Percentiles rank a stretch among this genome's conserved stretches.
Conservation (phyloP, 768 basidiomycete genomes). For the Pholiota microspora region DNA sequence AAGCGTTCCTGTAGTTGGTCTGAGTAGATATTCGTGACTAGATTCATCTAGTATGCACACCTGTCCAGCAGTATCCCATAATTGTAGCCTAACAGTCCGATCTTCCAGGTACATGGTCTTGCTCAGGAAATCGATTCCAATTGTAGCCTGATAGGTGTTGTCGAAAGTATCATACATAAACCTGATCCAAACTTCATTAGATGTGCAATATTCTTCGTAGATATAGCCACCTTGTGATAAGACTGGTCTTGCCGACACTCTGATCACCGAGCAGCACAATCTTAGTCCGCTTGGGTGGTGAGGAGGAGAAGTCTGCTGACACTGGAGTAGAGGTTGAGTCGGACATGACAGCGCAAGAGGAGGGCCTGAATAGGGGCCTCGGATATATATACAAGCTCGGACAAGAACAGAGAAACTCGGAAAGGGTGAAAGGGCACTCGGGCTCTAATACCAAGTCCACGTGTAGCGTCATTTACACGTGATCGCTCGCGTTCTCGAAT, state of each 20-base stretch:
- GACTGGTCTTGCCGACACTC: slow-evolving; percentile 97
- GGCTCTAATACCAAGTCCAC: slow-evolving; percentile 6
- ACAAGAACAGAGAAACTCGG: slow-evolving; percentile 7
- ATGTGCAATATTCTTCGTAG: slow-evolving; percentile 5
- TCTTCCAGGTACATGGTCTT: slow-evolving; percentile 99
- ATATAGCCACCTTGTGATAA: slow-evolving; percentile 82
- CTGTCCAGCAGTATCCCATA: slow-evolving; percentile 99
- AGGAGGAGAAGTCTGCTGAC: slow-evolving; percentile 81
- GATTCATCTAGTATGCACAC: slow-evolving; percentile 34
- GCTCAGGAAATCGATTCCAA: slow-evolving; percentile 98
- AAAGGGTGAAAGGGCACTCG: too few relatives aligned
- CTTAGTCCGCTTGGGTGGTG: slow-evolving; percentile 92
- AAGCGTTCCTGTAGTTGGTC: slow-evolving; percentile 77
- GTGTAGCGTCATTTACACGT: slow-evolving; percentile 4
- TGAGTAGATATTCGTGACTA: background rate
- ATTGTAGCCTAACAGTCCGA: slow-evolving; percentile 92
- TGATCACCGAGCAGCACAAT: slow-evolving; percentile 96
- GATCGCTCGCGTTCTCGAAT: slow-evolving; percentile 8
- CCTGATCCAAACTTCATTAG: slow-evolving; percentile 36
- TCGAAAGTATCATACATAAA: slow-evolving; percentile 99
- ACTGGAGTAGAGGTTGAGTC: slow-evolving; percentile 63
- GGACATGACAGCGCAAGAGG: slow-evolving; percentile 22
- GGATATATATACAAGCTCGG: slow-evolving; percentile 8
- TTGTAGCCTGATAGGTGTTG: slow-evolving; percentile 97
- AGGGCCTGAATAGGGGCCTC: background rate